phyloP scores from a whole-genome alignment of 2,329 filamentous ascomycete species.

The Calonectria naviculata region DNA sequence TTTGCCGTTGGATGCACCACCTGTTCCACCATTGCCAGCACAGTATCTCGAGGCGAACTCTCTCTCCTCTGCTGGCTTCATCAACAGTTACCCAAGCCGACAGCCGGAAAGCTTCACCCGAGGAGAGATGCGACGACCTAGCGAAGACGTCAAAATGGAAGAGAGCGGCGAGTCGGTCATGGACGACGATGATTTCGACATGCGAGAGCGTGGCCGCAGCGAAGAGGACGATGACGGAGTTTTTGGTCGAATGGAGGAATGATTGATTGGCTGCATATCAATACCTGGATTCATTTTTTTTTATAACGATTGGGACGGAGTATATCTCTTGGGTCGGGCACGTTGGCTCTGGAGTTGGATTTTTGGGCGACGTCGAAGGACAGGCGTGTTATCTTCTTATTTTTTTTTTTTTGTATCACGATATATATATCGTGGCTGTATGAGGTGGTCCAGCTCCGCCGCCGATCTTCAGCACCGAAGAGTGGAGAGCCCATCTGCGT shows the following conservation, averaged over 20 bases:
- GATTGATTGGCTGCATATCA: slow-evolving; percentile 45
- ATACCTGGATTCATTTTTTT: slow-evolving; percentile 32
- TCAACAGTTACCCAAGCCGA: slow-evolving; percentile 70
- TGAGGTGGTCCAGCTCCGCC: slow-evolving; percentile 72
- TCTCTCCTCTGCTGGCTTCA: slow-evolving; percentile 70
- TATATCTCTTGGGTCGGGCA: slow-evolving; percentile 42
- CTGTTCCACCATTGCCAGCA: slow-evolving; percentile 86
- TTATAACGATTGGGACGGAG: slow-evolving; percentile 27
- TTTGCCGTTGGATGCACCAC: slow-evolving; percentile 80
- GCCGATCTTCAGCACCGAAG: slow-evolving; percentile 74
- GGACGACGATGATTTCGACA: slow-evolving; percentile 76
- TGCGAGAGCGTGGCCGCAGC: slow-evolving; percentile 70
- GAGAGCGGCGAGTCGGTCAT: slow-evolving; percentile 72
- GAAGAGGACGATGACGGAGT: slow-evolving; percentile 96
- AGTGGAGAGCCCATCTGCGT: slow-evolving; percentile 63
- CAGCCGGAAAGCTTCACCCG: slow-evolving; percentile 75
- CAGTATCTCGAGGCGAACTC: slow-evolving; percentile 75
- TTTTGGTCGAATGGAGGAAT: slow-evolving; percentile 97
- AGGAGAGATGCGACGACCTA: slow-evolving; percentile 61
- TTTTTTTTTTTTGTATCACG: slow-evolving; percentile 65
- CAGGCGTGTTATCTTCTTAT: slow-evolving; percentile 55
- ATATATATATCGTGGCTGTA: slow-evolving; percentile 55
- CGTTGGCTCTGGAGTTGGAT: slow-evolving; percentile 47
- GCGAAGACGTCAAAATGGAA: slow-evolving; percentile 75
- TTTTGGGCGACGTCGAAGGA: slow-evolving; percentile 47